Conservation (phyloP, 345 rosid species). For the Ceriops tagal region DNA sequence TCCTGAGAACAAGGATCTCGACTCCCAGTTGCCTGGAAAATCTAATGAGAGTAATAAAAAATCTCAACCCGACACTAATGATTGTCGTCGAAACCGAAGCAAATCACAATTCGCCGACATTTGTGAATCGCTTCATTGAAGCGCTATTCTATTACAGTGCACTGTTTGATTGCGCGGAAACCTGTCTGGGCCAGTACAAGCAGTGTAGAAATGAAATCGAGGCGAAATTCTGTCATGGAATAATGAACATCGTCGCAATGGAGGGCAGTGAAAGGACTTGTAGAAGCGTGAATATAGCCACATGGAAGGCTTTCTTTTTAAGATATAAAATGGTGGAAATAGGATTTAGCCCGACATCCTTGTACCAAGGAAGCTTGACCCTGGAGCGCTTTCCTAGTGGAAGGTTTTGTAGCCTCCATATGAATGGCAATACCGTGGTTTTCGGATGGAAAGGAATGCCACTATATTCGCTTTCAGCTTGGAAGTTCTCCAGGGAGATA, state of each 20-base stretch:
- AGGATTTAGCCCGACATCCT: not conserved
- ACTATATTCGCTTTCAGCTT: not conserved
- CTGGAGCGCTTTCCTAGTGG: not conserved
- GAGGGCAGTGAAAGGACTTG: constrained; percentile 34
- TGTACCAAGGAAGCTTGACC: not conserved
- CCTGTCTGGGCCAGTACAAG: constrained; percentile 19
- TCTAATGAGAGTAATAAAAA: constrained; percentile 35
- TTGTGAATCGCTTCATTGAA: constrained; percentile 47
- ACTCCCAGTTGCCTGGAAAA: constrained; percentile 40
- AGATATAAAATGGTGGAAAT: constrained; percentile 3
- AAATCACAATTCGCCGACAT: constrained; percentile 48
- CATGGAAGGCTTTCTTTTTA: not conserved
- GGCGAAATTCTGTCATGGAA: constrained; percentile 20
- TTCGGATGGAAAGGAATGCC: constrained; percentile 2
- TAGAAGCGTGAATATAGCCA: constrained; percentile 12
- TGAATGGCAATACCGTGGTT: not conserved
- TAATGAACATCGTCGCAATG: constrained; percentile 30
- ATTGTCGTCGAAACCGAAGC: constrained; percentile 50
- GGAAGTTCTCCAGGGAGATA: not conserved
- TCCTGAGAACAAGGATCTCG: constrained; percentile 28
- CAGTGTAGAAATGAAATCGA: constrained; percentile 22
- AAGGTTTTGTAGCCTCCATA: not conserved
- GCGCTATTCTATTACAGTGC: constrained; percentile 51
- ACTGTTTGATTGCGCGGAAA: constrained; percentile 44
- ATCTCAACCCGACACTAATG: constrained; percentile 42